phyloP scores from a whole-genome alignment of 139 green algal genomes.

The Zygnema circumcarinatum region DNA sequence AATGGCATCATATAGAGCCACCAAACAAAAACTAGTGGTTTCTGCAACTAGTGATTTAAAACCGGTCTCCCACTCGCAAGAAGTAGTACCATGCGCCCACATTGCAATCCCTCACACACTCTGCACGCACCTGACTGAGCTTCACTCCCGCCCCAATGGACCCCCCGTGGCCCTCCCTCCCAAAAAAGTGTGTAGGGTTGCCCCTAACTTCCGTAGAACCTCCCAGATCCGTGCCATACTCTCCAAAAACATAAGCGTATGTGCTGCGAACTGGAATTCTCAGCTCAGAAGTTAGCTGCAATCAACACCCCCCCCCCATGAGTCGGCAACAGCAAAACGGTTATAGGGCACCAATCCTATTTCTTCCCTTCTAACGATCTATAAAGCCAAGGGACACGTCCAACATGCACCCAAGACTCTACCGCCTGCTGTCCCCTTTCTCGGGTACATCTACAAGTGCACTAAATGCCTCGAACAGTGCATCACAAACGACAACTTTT shows the following conservation, averaged over 20 bases:
- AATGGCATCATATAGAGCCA: no score
- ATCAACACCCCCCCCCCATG: no score
- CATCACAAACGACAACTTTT: no score
- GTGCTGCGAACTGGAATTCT: slow-evolving; percentile 76
- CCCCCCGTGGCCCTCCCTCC: slow-evolving; percentile 80
- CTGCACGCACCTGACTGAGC: slow-evolving; percentile 79
- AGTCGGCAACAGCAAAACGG: no score
- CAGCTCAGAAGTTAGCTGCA: slow-evolving; percentile 77
- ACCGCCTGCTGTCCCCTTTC: no score
- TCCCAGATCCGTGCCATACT: slow-evolving; percentile 86
- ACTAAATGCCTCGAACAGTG: no score
- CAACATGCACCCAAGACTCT: no score
- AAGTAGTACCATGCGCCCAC: slow-evolving; percentile 75
- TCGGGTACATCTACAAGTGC: no score
- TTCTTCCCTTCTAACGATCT: no score
- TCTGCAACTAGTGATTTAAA: slow-evolving; percentile 66
- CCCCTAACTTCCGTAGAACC: slow-evolving; percentile 73
- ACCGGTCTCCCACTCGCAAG: slow-evolving; percentile 91
- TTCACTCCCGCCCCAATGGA: slow-evolving; percentile 84
- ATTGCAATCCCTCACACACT: slow-evolving; percentile 88
- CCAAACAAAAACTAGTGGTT: no score
- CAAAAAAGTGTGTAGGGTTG: slow-evolving; percentile 93
- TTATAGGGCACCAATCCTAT: no score
- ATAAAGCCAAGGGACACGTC: no score
- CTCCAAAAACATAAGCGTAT: slow-evolving; percentile 86